Evolutionary conservation across 331 rosid species (phyloP).

Genomic region (Malus hybrid): DNA sequence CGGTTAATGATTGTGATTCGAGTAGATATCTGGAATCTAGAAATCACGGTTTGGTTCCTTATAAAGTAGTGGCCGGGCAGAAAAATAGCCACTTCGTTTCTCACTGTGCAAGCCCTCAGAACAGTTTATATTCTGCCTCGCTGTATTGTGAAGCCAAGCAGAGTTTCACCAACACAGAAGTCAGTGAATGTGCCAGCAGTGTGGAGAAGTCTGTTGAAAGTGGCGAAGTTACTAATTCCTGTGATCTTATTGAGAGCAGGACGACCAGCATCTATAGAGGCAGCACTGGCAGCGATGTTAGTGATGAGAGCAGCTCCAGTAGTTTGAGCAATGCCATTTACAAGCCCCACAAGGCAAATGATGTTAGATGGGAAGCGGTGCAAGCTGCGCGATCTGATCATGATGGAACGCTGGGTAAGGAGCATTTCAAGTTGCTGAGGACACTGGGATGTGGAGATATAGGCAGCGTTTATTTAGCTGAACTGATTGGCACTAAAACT

Average conservation of each 20-base stretch:
- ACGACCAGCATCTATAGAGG: conserved; percentile 79
- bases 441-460: conserved; percentile 91
- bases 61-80: conserved; percentile 30
- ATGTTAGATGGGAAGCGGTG: conserved; percentile 91
- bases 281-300: conserved; percentile 84
- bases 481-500: conserved; percentile 69
- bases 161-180: conserved; percentile 69
- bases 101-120: conserved; percentile 71
- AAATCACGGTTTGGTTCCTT: conserved; percentile 18
- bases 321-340: conserved; percentile 63
- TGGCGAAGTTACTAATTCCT: conserved; percentile 52
- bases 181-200: conserved; percentile 63
- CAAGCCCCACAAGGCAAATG: conserved; percentile 85
- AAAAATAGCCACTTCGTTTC: conserved; percentile 24
- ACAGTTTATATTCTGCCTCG: conserved; percentile 62
- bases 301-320: conserved; percentile 84
- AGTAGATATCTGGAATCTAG: conserved; percentile 36
- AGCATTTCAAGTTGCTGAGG: conserved; percentile 68
- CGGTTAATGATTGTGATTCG: conserved; percentile 24
- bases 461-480: conserved; percentile 78
- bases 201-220: conserved; percentile 60
- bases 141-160: conserved; percentile 77
- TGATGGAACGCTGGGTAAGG: conserved; percentile 62
- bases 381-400: conserved; percentile 64
- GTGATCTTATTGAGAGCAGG: conserved; percentile 69